These are phyloP conservation scores for Penicillium waksmanii DNA, from an alignment of 495 filamentous ascomycete species.

Conservation along the genomic window DNA sequence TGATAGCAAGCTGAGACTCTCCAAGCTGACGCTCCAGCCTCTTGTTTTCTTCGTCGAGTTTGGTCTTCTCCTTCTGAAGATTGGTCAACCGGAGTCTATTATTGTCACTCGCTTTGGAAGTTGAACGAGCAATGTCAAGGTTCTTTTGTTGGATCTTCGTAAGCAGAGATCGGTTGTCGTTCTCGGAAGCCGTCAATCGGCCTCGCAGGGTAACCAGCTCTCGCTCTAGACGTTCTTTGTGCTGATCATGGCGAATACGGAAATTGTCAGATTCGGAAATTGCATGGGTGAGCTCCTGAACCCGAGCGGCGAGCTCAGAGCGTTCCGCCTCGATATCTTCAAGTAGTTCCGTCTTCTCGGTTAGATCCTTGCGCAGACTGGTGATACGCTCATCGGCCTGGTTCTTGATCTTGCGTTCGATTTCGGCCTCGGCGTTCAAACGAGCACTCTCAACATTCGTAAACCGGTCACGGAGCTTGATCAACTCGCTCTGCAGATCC, in stretches of 20 bases:
- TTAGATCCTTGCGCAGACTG: conserved; percentile 76
- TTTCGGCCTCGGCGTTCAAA: conserved; percentile 75
- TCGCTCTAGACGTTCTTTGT: conserved; percentile 88
- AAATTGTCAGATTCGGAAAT: conserved; percentile 89
- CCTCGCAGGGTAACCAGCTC: conserved; percentile 94
- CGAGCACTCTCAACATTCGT: conserved; percentile 82
- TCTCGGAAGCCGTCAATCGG: conserved; percentile 88
- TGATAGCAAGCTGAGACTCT: conserved; percentile 82
- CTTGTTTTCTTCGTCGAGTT: conserved; percentile 80
- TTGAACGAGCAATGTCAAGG: conserved; percentile 90
- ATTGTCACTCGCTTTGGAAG: conserved; percentile 81
- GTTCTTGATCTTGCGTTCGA: conserved; percentile 75
- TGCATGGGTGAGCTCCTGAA: conserved; percentile 79
- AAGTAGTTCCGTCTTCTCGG: conserved; percentile 68
- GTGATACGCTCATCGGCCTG: conserved; percentile 82
- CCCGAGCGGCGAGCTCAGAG: conserved; percentile 68
- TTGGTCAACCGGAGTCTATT: conserved; percentile 76
- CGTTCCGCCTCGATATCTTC: conserved; percentile 78
- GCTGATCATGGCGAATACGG: conserved; percentile 83
- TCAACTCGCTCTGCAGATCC: conserved; percentile 83
- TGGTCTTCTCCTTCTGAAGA: conserved; percentile 83
- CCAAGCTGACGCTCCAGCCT: conserved; percentile 83
- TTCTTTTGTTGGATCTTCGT: conserved; percentile 99
- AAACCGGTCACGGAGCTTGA: conserved; percentile 79
- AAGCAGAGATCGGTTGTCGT: conserved; percentile 91